Evolutionary conservation across 257 asterid genomes (phyloP).

Genomic region (Nicotiana sylvestris): DNA sequence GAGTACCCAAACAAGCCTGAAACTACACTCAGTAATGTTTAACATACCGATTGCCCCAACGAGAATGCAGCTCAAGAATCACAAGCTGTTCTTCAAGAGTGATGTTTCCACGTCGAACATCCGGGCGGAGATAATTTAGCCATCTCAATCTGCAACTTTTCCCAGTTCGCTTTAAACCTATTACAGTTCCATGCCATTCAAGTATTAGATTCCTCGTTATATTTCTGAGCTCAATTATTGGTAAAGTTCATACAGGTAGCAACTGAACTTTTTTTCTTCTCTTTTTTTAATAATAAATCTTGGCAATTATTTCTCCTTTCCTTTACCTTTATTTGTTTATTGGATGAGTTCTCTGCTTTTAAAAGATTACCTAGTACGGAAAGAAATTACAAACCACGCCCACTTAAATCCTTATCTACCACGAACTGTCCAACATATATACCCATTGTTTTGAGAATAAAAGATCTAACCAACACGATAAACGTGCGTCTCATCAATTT

Average conservation of each 20-base stretch:
- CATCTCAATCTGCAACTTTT: constrained; percentile 83
- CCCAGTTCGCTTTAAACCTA: constrained; percentile 76
- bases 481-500: no score
- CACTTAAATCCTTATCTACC: constrained; percentile 5
- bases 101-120: constrained; percentile 88
- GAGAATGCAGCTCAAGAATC: constrained; percentile 88
- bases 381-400: constrained; percentile 1
- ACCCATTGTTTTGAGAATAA: background rate
- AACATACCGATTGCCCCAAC: constrained; percentile 82
- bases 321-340: background rate
- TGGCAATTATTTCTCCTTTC: constrained; percentile 3
- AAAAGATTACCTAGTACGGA: constrained; percentile 13
- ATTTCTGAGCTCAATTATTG: background rate
- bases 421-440: background rate
- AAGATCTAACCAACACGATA: background rate
- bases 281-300: background rate
- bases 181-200: background rate
- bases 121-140: constrained; percentile 78
- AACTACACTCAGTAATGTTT: no score
- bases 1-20: background rate
- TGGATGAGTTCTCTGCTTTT: constrained; percentile 22
- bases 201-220: background rate
- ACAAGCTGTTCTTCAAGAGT: constrained; percentile 82
- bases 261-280: background rate
- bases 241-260: constrained; percentile 27